Evolutionary conservation across 345 rosid genomes (phyloP).

Genomic region (Nephelium lappaceum): DNA sequence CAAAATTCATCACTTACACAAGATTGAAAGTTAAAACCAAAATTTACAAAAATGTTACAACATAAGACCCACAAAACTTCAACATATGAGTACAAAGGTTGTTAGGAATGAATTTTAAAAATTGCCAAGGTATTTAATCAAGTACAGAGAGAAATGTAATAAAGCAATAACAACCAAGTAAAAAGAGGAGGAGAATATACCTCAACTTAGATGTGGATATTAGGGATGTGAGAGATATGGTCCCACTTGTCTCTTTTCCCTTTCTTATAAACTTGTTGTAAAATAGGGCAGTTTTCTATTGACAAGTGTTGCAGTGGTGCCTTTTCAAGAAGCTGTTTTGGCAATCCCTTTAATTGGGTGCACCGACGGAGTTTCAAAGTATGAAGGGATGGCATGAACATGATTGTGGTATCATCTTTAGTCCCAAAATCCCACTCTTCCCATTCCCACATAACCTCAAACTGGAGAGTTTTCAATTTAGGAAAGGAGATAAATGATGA

Average conservation of each 20-base stretch:
- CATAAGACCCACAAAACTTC: too few species aligned
- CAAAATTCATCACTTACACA: too few species aligned
- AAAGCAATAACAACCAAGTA: too few species aligned
- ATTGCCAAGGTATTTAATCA: too few species aligned
- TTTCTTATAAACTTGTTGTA: background rate
- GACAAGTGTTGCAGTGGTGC: background rate
- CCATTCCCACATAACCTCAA: background rate
- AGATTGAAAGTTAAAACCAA: too few species aligned
- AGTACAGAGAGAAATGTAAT: too few species aligned
- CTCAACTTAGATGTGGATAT: background rate
- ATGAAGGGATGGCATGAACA: background rate
- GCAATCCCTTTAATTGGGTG: background rate
- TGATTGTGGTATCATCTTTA: background rate
- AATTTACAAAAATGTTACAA: too few species aligned
- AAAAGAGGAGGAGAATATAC: too few species aligned
- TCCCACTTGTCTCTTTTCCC: background rate
- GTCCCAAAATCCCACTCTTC: slow-evolving; percentile 12
- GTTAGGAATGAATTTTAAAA: too few species aligned
- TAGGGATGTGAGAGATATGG: background rate
- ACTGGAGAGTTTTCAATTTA: background rate
- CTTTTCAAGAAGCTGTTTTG: background rate
- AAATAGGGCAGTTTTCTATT: background rate
- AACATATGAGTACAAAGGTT: too few species aligned
- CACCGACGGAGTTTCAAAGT: background rate
- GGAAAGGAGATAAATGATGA: background rate